Evolutionary conservation across 345 rosid genomes (phyloP).

Genomic region (Trapa incisa): DNA sequence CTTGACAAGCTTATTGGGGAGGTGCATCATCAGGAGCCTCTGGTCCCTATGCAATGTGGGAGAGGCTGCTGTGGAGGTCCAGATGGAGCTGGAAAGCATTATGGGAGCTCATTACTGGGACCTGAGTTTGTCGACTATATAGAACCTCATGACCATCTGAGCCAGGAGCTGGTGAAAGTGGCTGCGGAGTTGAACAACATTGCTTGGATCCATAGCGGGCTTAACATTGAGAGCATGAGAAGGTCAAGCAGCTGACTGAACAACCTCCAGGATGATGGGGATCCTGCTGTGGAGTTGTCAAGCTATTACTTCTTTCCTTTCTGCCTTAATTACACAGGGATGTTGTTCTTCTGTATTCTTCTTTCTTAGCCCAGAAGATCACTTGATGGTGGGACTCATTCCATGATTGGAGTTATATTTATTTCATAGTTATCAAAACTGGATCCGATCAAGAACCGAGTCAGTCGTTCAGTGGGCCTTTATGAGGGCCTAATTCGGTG

Average conservation of each 20-base stretch:
- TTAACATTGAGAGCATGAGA: constrained; percentile 26
- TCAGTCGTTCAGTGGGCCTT: too few relatives aligned
- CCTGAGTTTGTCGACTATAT: constrained; percentile 75
- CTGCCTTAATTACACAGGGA: neutral
- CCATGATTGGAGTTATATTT: too few relatives aligned
- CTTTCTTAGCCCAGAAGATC: neutral
- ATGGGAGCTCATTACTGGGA: constrained; percentile 43
- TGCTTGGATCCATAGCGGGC: constrained; percentile 75
- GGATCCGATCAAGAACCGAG: too few relatives aligned
- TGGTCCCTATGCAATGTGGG: constrained; percentile 55
- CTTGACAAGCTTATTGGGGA: constrained; percentile 43
- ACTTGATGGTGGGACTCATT: too few relatives aligned
- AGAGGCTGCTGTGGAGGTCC: constrained; percentile 42
- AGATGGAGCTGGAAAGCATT: constrained; percentile 15
- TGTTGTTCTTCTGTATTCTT: neutral
- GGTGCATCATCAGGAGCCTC: constrained; percentile 30
- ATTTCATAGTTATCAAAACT: too few relatives aligned
- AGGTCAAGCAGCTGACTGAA: constrained; percentile 5
- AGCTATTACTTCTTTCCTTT: neutral
- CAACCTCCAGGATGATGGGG: neutral
- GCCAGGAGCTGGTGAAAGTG: constrained; percentile 58
- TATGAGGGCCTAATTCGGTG: too few relatives aligned
- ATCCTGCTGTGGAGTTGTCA: neutral
- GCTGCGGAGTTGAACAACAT: constrained; percentile 80
- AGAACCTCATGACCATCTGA: constrained; percentile 42